These are phyloP conservation scores for Neurospora discreta DNA, from an alignment of 495 filamentous ascomycete species.

Conservation along the genomic window DNA sequence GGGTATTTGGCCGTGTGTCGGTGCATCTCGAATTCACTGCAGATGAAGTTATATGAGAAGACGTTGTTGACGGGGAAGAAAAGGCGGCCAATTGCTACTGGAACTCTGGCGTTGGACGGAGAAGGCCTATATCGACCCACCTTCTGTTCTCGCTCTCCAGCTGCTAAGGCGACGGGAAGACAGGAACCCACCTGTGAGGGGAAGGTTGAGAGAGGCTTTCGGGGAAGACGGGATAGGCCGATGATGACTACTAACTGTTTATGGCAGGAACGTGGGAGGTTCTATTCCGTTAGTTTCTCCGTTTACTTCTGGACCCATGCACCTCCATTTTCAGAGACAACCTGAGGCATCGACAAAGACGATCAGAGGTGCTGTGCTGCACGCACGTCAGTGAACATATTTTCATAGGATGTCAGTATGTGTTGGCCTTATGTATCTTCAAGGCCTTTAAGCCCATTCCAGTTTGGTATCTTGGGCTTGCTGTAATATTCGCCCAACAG, in stretches of 20 bases:
- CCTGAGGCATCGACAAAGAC: not conserved
- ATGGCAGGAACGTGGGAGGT: not conserved
- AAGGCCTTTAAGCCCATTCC: too few relatives aligned
- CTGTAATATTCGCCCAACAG: not conserved
- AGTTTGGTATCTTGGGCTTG: not conserved
- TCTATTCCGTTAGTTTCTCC: not conserved
- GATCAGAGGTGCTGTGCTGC: not conserved
- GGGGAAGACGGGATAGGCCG: not conserved
- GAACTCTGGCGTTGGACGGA: not conserved
- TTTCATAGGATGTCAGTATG: not conserved
- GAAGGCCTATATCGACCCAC: not conserved
- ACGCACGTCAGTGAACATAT: not conserved
- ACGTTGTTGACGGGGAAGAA: not conserved
- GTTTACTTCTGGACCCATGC: not conserved
- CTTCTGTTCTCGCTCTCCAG: not conserved
- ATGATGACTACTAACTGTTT: not conserved
- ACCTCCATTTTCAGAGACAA: not conserved
- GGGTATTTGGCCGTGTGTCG: not conserved
- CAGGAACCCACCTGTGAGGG: not conserved
- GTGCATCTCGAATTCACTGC: not conserved
- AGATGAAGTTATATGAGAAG: not conserved
- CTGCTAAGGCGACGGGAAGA: not conserved
- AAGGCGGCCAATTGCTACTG: not conserved
- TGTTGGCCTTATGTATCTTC: not conserved
- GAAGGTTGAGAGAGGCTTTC: not conserved